Evolutionary conservation across 1,284 basidiomycete species (phyloP).

Genomic region (Fomitopsis pinicola): DNA sequence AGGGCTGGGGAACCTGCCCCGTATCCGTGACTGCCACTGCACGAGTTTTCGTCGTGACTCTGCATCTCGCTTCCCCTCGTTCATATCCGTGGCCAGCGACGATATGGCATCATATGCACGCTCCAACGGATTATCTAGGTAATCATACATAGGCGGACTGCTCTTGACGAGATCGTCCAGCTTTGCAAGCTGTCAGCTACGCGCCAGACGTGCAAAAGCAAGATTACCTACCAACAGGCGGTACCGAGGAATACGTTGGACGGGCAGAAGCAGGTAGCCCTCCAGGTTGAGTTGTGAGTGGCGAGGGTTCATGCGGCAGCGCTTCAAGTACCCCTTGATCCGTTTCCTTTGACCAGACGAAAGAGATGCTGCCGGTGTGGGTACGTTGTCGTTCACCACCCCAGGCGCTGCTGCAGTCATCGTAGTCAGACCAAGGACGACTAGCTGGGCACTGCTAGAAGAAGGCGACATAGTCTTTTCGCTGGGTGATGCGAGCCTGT

Average conservation of each 20-base stretch:
- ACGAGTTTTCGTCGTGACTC: slow-evolving; percentile 88
- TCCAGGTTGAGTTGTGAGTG: slow-evolving; percentile 98
- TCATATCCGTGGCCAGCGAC: slow-evolving; percentile 88
- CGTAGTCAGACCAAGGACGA: slow-evolving; percentile 55
- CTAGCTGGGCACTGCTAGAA: slow-evolving; percentile 59
- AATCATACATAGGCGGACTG: slow-evolving; percentile 74
- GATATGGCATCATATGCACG: slow-evolving; percentile 84
- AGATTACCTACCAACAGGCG: slow-evolving; percentile 69
- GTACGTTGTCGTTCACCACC: slow-evolving; percentile 33
- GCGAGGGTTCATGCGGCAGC: slow-evolving; percentile 77
- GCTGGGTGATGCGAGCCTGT: slow-evolving; percentile 41
- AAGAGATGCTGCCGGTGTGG: slow-evolving; percentile 28
- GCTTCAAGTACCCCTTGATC: slow-evolving; percentile 84
- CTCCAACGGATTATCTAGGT: slow-evolving; percentile 79
- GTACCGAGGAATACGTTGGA: slow-evolving; percentile 96
- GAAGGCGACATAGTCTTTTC: slow-evolving; percentile 49
- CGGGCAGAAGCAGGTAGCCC: slow-evolving; percentile 90
- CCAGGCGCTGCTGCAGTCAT: slow-evolving; percentile 49
- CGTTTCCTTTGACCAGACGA: slow-evolving; percentile 80
- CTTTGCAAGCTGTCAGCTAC: slow-evolving; percentile 32
- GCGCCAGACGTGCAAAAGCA: background rate
- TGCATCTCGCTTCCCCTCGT: slow-evolving; percentile 92
- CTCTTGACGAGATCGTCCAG: slow-evolving; percentile 81
- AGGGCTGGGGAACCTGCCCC: slow-evolving; percentile 89
- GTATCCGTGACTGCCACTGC: slow-evolving; percentile 89